Base-by-base conservation (phyloP, 768 basidiomycete genomes). In the Lactarius sp. region DNA sequence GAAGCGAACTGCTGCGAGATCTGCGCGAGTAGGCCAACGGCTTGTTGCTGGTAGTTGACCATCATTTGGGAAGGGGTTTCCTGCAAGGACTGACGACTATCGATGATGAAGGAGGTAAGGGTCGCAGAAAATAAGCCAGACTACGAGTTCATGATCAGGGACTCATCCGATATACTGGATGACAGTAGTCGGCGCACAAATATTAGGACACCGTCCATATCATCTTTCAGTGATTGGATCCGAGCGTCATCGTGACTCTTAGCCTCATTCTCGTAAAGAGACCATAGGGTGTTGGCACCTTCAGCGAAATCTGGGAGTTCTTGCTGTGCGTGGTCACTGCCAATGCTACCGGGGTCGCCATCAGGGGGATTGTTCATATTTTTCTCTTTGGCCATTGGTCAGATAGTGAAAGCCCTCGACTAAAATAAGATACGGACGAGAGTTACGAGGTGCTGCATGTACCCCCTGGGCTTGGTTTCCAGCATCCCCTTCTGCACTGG, bases 61-160 rank as follows among this genome's bases (percentile, higher is more conserved):
- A 49, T 34, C 16, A 58, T n/a, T 13, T 59, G 7, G 6, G 52
- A 39, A 1, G 66, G 52, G 1, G 58, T 34, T 7, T 42, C 16
- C 62, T 66, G 56, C 34, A 66, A 36, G 37, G n/a, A 39, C 16
- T 49, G 60, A 4, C 47, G 22, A 9, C 47, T 27, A 57, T 53
- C 27, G 6, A 62, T 37, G 9, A 66, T 27, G 41, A 65, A 27
- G 22, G 1, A 56, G 2, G 64, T 57, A 31, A 65, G 49, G 27
- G 56, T 61, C 7, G 41, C 60, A 31, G 64, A 62, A 46, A 65
- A 57, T 31, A 65, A 52, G 41, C 64, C 64, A 42, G 64, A 55
- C 64, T 65, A 13, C 12, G 27, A 12, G 47, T 10, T 8, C 9
- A 27, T 20, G 47, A 49, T 14, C 6, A 12, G 5, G 22, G 8